Base-by-base conservation (phyloP, 2,329 filamentous ascomycete genomes). In the Sarocladium oryzae region DNA sequence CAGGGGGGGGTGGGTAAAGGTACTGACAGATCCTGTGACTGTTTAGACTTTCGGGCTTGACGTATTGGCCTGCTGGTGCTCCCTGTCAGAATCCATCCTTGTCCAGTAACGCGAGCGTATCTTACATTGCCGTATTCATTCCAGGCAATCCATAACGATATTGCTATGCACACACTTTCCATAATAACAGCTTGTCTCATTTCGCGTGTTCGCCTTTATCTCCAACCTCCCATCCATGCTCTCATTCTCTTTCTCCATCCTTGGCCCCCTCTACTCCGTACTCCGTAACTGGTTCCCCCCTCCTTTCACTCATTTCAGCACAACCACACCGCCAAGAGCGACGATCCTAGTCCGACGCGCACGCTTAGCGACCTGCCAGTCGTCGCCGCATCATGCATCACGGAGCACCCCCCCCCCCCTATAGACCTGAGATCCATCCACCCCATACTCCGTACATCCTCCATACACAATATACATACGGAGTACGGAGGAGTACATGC, bases 41-140 rank as follows among this genome's bases (percentile, higher is more conserved):
- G 3, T n/a, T 48, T 48, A 48, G 28, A 48, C 43, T 48, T 48
- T 48, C 16, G 20, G 28, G 11, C 43, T 48, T 48, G 43, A 48
- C 43, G 43, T 48, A 48, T 30, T n/a, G n/a, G n/a, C n/a, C n/a
- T 45, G 24, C n/a, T 13, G 10, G 21, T 18, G 21, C 37, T 23
- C 20, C 37, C 7, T 23, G 3, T n/a, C 40, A 45, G 20, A 8
- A 45, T 28, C 15, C 15, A 4, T 26, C 40, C 40, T 15, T 26
- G 7, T 16, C 5, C 23, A 45, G n/a, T n/a, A n/a, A n/a, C n/a
- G n/a, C n/a, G n/a, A n/a, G n/a, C n/a, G n/a, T n/a, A n/a, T n/a
- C n/a, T n/a, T n/a, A n/a, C n/a, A n/a, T n/a, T n/a, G n/a, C n/a
- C n/a, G n/a, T n/a, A n/a, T n/a, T n/a, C n/a, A n/a, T n/a, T n/a